Base-by-base conservation (phyloP, 495 filamentous ascomycete species). In the Chaetomium fimeti region DNA sequence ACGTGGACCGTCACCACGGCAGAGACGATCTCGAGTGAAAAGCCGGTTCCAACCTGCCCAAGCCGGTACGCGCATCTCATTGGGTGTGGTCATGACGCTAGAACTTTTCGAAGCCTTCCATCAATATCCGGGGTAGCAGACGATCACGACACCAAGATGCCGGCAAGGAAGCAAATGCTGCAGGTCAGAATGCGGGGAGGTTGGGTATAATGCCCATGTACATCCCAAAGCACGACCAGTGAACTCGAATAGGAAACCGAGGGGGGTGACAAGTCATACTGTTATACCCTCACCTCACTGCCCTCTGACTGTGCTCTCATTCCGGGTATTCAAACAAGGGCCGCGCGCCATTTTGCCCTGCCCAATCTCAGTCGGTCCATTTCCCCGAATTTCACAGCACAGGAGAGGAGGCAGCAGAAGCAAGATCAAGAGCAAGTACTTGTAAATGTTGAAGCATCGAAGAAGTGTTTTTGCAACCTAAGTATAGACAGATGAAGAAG, bases 41-140 rank as follows among this genome's bases (percentile, higher is more conserved):
- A 49, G 49, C 51, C 57, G 57, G 49, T 51, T 61, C 57, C 51
- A 61, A 24, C 15, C 16, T 57, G 15, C 45, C 38, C 48, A 16
- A 12, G 47, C 52, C 58, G 43, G 22, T 22, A 62, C 5, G 5
- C 12, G 8, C 5, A 36, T 43, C 47, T 52, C 55, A 54, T 59
- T 59, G 60, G 60, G 36, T 36, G 60, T 48, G 25, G 53, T 53
- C 36, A 52, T 40, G 22, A 22, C 16, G 27, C 11, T 48, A 24
- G 49, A 67, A 69, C 15, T 22, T 53, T 69, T 69, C 20, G 64
- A 69, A 71, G 55, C 11, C 55, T 69, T 69, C 66, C 69, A 70
- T 60, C 43, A 63, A 63, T 63, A 67, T 63, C 65, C 60, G 57
- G 53, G 43, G 60, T 63, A 20, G 49, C 57, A 49, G 16, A 59